Percentiles rank a stretch among this genome's conserved stretches.
phyloP scores from a whole-genome alignment of 345 rosid genomes.

The Jatropha curcas region DNA sequence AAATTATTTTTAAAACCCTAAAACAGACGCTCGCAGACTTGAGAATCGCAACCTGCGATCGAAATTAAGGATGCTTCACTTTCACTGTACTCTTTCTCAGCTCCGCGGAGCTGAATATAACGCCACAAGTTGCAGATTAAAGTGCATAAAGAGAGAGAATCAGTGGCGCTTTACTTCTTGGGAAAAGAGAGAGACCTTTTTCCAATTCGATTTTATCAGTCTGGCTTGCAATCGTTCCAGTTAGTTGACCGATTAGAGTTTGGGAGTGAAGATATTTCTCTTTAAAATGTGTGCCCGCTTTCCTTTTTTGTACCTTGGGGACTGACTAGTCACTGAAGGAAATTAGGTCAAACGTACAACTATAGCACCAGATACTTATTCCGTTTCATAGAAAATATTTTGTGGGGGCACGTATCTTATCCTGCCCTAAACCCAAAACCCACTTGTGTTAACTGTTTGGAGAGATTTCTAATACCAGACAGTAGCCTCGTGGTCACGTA shows the following conservation, averaged over 20 bases:
- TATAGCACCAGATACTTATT: too few species aligned
- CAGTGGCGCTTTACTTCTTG: not conserved
- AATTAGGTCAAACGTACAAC: not conserved
- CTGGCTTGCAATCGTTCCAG: not conserved
- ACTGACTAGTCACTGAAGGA: not conserved
- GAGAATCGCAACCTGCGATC: not conserved
- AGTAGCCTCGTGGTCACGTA: not conserved
- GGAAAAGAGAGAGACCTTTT: not conserved
- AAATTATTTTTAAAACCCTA: not conserved
- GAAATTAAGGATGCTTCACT: not conserved
- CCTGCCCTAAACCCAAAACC: too few species aligned
- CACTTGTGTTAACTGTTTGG: too few species aligned
- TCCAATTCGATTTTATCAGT: not conserved
- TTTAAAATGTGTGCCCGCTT: not conserved
- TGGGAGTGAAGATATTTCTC: too few species aligned
- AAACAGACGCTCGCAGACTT: not conserved
- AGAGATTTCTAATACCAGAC: too few species aligned
- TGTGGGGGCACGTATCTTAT: not conserved
- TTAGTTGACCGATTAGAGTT: not conserved
- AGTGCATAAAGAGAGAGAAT: not conserved
- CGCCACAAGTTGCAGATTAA: not conserved
- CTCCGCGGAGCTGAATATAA: not conserved
- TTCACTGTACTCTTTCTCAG: not conserved
- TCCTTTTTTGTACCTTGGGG: not conserved
- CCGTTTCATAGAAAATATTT: not conserved